A percentile compares a stretch with the other conserved stretches of the same genome.
Conservation (phyloP, 2,329 filamentous ascomycete genomes). For the Chrysoporthe deuterocubensis region DNA sequence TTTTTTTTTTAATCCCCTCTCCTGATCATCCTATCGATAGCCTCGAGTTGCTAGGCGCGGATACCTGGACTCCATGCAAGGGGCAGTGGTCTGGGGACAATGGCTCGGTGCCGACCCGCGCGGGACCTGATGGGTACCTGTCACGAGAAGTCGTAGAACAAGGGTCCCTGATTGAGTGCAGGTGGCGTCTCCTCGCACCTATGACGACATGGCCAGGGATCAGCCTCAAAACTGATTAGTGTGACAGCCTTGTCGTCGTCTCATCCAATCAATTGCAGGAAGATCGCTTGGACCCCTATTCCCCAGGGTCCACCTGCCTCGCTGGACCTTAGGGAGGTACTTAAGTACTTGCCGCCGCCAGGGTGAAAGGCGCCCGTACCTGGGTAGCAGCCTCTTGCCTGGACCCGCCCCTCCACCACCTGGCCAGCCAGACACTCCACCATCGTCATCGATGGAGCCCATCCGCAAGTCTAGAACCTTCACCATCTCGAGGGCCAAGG, state of each 20-base stretch:
- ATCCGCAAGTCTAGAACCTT: slow-evolving; percentile 26
- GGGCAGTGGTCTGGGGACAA: not conserved
- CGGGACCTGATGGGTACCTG: slow-evolving; percentile 9
- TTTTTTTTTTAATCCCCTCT: not conserved
- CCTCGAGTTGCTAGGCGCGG: not conserved
- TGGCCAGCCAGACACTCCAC: slow-evolving; percentile 10
- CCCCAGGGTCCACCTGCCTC: slow-evolving; percentile 18
- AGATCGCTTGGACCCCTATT: slow-evolving; percentile 20
- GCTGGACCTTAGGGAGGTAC: slow-evolving; percentile 6
- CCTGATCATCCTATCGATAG: too few relatives aligned
- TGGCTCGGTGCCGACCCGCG: slow-evolving; percentile 6
- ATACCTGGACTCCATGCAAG: not conserved
- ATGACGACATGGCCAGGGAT: slow-evolving; percentile 25
- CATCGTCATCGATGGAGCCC: slow-evolving; percentile 28
- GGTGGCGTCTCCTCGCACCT: slow-evolving; percentile 1
- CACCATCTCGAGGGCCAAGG: not conserved
- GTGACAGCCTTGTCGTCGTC: slow-evolving; percentile 16
- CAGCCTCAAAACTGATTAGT: slow-evolving; percentile 21
- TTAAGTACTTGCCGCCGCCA: not conserved
- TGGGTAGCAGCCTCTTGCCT: not conserved
- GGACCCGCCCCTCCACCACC: slow-evolving; percentile 1
- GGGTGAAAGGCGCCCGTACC: slow-evolving; percentile 9
- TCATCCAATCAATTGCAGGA: slow-evolving; percentile 5
- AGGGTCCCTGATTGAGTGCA: slow-evolving; percentile 7
- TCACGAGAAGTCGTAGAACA: slow-evolving; percentile 1